Conservation (phyloP, 83 land plant genomes). For the Picea engelmannii region DNA sequence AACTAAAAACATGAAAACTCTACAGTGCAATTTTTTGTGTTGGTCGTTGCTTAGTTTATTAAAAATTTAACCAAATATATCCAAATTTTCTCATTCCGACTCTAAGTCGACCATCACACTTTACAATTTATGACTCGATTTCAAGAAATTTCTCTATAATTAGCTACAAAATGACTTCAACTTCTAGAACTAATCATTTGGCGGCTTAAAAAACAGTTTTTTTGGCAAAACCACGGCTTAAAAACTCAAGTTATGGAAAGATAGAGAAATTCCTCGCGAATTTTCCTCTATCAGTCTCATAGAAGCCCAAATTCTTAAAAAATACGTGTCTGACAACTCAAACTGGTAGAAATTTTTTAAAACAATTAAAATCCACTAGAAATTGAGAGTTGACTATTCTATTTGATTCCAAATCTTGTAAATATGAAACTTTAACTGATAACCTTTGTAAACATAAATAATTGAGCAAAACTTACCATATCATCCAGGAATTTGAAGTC, state of each 20-base stretch:
- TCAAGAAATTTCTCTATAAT: too few species aligned
- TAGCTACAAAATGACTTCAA: neutral
- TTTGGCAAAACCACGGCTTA: neutral
- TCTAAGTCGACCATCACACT: neutral
- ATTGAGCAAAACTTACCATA: slow-evolving; percentile 8
- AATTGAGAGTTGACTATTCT: neutral
- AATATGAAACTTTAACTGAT: neutral
- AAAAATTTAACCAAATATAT: neutral
- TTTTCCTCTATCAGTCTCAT: too few species aligned
- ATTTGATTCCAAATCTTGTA: neutral
- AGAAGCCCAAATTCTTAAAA: neutral
- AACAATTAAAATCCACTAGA: neutral
- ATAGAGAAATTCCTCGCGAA: neutral
- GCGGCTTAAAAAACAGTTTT: too few species aligned
- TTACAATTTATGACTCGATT: neutral
- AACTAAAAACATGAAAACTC: too few species aligned
- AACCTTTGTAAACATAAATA: neutral
- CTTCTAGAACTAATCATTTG: neutral
- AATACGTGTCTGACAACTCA: neutral
- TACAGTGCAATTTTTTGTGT: neutral
- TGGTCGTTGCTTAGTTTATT: slow-evolving; percentile 1
- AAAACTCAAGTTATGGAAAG: neutral
- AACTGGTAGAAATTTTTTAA: neutral
- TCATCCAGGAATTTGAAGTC: neutral
- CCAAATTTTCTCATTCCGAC: neutral